Evolutionary conservation across 2,329 filamentous ascomycete genomes (phyloP).

Genomic region (Cladorrhinum sp.): DNA sequence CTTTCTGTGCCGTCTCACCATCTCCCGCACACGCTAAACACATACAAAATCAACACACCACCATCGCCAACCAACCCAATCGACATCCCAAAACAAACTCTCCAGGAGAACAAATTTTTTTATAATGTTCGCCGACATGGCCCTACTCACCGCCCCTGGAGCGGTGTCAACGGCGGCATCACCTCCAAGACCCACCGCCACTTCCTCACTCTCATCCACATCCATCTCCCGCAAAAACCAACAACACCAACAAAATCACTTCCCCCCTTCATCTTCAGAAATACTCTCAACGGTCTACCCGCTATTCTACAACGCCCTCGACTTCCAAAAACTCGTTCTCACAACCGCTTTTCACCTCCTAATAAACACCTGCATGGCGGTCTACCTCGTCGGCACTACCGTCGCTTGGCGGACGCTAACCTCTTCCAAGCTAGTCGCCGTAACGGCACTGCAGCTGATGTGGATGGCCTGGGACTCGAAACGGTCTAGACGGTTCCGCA

Average conservation of each 20-base stretch:
- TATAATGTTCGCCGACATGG: conserved; percentile 15
- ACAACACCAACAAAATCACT: conserved; percentile 2
- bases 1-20: not conserved
- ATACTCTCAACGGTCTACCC: conserved; percentile 20
- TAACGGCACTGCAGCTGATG: conserved; percentile 2
- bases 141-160: conserved; percentile 21
- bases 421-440: conserved; percentile 10
- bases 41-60: not conserved
- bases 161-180: not conserved
- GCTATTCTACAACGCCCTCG: conserved; percentile 19
- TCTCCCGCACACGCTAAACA: not conserved
- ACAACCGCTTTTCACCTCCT: conserved; percentile 20
- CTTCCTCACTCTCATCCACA: not conserved
- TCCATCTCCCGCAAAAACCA: conserved; percentile 15
- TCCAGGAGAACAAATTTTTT: too few relatives aligned
- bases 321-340: conserved; percentile 24
- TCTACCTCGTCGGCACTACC: conserved; percentile 15
- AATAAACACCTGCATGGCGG: conserved; percentile 22
- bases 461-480: conserved; percentile 23
- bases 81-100: not conserved
- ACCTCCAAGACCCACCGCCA: not conserved
- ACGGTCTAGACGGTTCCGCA: conserved; percentile 30
- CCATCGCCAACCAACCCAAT: not conserved
- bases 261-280: conserved; percentile 9
- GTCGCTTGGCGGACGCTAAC: conserved; percentile 19